Evolutionary conservation across 2,329 filamentous ascomycete species (phyloP).

Genomic region (Penicillium sp.): DNA sequence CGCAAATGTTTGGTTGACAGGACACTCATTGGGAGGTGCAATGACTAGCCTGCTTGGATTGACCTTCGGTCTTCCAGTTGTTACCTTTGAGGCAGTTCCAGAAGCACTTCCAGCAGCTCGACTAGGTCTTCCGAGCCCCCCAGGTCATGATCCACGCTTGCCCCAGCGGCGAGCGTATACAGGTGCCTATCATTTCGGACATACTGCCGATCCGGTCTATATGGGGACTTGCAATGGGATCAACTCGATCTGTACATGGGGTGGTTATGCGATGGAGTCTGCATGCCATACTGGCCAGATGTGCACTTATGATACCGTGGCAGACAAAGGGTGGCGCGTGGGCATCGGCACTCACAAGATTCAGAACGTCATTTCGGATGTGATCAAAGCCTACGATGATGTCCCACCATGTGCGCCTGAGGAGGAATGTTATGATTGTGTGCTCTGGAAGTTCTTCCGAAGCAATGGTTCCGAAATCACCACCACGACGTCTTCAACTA

Average conservation of each 20-base stretch:
- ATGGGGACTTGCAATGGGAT: slow-evolving; percentile 92
- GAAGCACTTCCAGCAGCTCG: slow-evolving; percentile 84
- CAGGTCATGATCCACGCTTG: slow-evolving; percentile 67
- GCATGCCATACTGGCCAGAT: slow-evolving; percentile 86
- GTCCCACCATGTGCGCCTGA: slow-evolving; percentile 76
- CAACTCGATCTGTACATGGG: slow-evolving; percentile 83
- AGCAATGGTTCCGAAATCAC: slow-evolving; percentile 82
- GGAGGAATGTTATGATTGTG: slow-evolving; percentile 82
- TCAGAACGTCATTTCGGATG: slow-evolving; percentile 78
- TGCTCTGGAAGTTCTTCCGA: slow-evolving; percentile 89
- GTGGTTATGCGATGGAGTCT: slow-evolving; percentile 89
- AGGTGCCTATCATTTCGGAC: slow-evolving; percentile 85
- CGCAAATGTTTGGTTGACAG: slow-evolving; percentile 82
- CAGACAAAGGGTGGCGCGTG: slow-evolving; percentile 87
- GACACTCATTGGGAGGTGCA: slow-evolving; percentile 88
- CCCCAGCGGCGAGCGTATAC: slow-evolving; percentile 72
- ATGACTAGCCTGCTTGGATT: slow-evolving; percentile 84
- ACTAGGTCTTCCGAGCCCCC: slow-evolving; percentile 80
- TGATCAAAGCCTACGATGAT: slow-evolving; percentile 76
- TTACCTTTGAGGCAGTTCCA: slow-evolving; percentile 90
- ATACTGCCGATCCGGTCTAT: slow-evolving; percentile 92
- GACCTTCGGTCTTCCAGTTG: slow-evolving; percentile 84
- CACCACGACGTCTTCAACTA: slow-evolving; percentile 59
- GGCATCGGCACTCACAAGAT: slow-evolving; percentile 92
- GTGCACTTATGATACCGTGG: slow-evolving; percentile 90